phyloP scores from a whole-genome alignment of 768 basidiomycete species.

The Pleurotus djamor region DNA sequence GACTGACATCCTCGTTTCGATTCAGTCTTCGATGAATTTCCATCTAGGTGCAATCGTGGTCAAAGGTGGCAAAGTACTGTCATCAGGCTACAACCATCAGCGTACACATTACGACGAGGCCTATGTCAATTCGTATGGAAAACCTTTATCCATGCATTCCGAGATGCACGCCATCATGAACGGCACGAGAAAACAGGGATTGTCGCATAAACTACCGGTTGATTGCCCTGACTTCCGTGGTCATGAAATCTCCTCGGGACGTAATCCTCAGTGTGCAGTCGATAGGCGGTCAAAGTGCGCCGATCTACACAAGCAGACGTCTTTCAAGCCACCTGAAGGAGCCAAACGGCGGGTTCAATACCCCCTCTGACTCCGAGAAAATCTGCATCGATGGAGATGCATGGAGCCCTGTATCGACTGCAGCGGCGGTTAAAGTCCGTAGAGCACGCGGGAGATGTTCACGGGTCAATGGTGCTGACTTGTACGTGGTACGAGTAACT shows the following conservation, averaged over 20 bases:
- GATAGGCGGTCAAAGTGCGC: neutral
- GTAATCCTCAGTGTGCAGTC: neutral
- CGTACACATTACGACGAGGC: constrained; percentile 51
- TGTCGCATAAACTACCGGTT: constrained; percentile 54
- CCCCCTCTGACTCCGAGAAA: neutral
- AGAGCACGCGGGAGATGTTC: constrained; percentile 16
- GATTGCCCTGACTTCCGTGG: constrained; percentile 13
- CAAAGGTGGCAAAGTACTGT: constrained; percentile 56
- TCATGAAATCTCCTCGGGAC: neutral
- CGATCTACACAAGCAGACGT: neutral
- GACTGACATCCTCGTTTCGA: neutral
- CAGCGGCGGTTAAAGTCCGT: neutral
- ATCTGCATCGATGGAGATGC: too few relatives aligned
- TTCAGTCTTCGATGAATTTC: constrained; percentile 41
- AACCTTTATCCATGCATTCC: constrained; percentile 48
- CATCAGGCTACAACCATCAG: constrained; percentile 52
- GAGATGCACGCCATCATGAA: constrained; percentile 61
- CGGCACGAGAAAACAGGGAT: constrained; percentile 44
- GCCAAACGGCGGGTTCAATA: constrained; percentile 3
- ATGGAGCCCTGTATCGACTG: neutral
- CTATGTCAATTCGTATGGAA: constrained; percentile 33
- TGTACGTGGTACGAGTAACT: constrained; percentile 51
- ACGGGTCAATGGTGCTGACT: constrained; percentile 48
- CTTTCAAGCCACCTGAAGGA: neutral
- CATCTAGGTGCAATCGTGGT: constrained; percentile 43